Evolutionary conservation across 768 basidiomycete species (phyloP).

Genomic region (Cystobasidium ongulense): DNA sequence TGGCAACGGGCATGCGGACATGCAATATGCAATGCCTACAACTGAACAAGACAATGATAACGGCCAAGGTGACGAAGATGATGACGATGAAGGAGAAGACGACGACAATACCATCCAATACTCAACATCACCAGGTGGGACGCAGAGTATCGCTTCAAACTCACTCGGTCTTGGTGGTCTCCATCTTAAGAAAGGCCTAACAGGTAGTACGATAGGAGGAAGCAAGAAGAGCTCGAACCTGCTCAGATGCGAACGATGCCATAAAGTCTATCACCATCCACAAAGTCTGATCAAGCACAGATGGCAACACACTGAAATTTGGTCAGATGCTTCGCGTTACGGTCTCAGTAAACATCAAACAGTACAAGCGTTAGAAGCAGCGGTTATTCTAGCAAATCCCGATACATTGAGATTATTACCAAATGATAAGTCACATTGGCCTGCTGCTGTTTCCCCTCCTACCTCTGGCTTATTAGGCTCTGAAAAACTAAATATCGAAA

Average conservation of each 20-base stretch:
- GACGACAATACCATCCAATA: not conserved
- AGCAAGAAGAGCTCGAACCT: slow-evolving; percentile 13
- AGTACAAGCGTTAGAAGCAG: slow-evolving; percentile 93
- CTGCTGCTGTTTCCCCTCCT: slow-evolving; percentile 42
- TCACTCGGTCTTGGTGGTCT: not conserved
- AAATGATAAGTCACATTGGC: slow-evolving; percentile 81
- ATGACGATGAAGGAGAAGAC: not conserved
- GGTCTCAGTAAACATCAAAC: slow-evolving; percentile 93
- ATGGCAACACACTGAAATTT: slow-evolving; percentile 69
- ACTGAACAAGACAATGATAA: not conserved
- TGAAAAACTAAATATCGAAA: slow-evolving; percentile 39
- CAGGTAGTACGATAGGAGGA: not conserved
- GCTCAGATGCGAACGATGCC: slow-evolving; percentile 20
- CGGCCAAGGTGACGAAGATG: not conserved
- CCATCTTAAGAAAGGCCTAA: not conserved
- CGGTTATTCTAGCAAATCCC: slow-evolving; percentile 83
- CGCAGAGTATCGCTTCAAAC: not conserved
- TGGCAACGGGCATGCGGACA: slow-evolving; percentile 9
- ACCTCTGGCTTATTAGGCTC: slow-evolving; percentile 41
- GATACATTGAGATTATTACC: slow-evolving; percentile 61
- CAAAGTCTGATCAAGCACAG: slow-evolving; percentile 25
- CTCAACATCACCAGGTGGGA: not conserved
- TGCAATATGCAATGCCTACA: too few relatives aligned
- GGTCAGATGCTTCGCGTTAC: slow-evolving; percentile 85
- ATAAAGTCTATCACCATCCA: slow-evolving; percentile 30